Evolutionary conservation across 2,329 filamentous ascomycete genomes (phyloP).

Genomic region (Microthyrium microscopicum): DNA sequence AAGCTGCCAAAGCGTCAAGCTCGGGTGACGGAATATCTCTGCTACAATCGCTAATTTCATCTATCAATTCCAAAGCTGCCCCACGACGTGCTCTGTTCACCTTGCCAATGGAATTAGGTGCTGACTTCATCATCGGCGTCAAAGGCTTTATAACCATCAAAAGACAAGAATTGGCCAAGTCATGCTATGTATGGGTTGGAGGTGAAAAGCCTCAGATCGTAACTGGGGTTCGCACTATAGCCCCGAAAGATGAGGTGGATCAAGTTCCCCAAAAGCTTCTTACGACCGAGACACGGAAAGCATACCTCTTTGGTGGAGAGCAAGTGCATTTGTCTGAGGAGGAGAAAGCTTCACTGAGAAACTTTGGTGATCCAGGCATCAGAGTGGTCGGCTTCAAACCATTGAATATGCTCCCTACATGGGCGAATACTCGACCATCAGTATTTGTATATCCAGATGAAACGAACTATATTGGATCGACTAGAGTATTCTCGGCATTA

Average conservation of each 20-base stretch:
- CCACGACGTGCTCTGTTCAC: conserved; percentile 76
- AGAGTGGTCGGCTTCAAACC: conserved; percentile 92
- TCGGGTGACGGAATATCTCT: conserved; percentile 62
- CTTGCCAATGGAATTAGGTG: conserved; percentile 74
- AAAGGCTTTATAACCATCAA: conserved; percentile 88
- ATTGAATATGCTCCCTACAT: conserved; percentile 53
- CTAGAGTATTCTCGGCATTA: conserved; percentile 77
- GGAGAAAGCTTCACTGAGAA: conserved; percentile 59
- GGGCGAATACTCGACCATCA: conserved; percentile 74
- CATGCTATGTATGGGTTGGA: conserved; percentile 73
- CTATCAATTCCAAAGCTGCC: conserved; percentile 78
- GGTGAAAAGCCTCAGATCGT: conserved; percentile 77
- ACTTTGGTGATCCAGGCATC: conserved; percentile 70
- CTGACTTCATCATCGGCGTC: conserved; percentile 69
- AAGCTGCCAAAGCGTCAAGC: conserved; percentile 43
- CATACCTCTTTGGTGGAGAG: conserved; percentile 90
- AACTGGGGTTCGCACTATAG: conserved; percentile 52
- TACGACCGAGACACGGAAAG: conserved; percentile 70
- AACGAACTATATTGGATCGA: conserved; percentile 76
- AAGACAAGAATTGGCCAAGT: conserved; percentile 62
- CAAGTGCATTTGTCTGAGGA: conserved; percentile 74
- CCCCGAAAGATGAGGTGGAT: conserved; percentile 67
- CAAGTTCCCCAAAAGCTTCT: too few relatives aligned
- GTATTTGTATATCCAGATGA: conserved; percentile 92
- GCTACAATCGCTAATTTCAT: conserved; percentile 64